Evolutionary conservation across 148 eudicot species (phyloP), one percentile per base, ranked within the genome.

Genomic region (Spergularia marina): DNA sequence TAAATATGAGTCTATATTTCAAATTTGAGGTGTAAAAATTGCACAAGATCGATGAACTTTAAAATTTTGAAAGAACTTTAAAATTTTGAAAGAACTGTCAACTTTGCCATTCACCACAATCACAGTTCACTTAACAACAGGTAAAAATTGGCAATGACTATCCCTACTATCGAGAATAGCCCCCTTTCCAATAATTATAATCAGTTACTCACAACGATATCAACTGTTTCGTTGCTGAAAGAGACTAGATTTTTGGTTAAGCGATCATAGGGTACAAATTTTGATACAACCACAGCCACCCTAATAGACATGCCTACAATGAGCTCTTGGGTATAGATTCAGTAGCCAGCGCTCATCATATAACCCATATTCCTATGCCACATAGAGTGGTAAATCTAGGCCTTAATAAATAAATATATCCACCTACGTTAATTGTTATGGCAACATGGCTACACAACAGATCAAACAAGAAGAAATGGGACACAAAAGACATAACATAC

Each of bases 401-500:
- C 62, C 18, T 18, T 23, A 58, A 58, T 58, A 18, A 58, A 4
- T n/a, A n/a, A 58, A 58, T 0, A 34, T 34, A 12, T 14, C 13
- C 44, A 39, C 51, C 3, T 44, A 53, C 53, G 13, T 16, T 25
- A 54, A 2, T 56, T 36, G 47, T 71, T 40, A 64, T 0, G 25
- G 36, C 53, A 49, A 60, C 25, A 65, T 59, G 54, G 65, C 25
- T 12, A 4, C 41, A 41, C 15, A 36, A 39, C 6, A 68, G 1
- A 67, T 10, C 52, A 17, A 12, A 4, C 9, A 23, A 52, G 14
- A 7, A 23, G 12, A 21, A 53, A 58, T 15, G 65, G 16, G 2
- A 49, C 15, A 52, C 17, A 40, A 15, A 23, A 72, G 51, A 5
- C 18, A 16, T 15, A 62, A 21, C 39, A 70, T 88, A 90, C 99